Base-by-base conservation (phyloP, 2,329 filamentous ascomycete species). In the Neonectria magnoliae region DNA sequence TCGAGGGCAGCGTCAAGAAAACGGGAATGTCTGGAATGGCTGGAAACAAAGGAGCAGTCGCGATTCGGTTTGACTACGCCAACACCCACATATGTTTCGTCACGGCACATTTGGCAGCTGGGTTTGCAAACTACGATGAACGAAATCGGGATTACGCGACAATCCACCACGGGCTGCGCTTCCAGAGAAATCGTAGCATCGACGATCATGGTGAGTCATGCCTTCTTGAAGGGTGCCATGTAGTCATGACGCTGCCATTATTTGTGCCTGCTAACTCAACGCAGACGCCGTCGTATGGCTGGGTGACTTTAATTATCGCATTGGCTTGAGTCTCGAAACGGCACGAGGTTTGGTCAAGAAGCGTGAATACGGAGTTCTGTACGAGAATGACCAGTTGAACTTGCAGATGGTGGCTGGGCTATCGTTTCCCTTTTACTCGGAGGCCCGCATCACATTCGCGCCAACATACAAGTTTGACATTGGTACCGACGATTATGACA, bases 271-370 rank as follows among this genome's bases (percentile, higher is more conserved):
- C 68, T 65, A 41, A 67, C 44, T 31, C 3, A 48, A 27, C n/a
- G n/a, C 48, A 86, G 88, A 90, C 71, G 86, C 92, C 22, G 91
- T 98, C 38, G 91, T 98, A 57, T 99, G 96, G 95, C 86, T 98
- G 45, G 96, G 96, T 5, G 96, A 99, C 78, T 99, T 99, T 83
- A 99, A 99, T 76, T 99, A 99, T 79, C 91, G 96, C 18, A 97
- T 99, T 72, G 95, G 94, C 1, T 84, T 98, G 62, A 87, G 86
- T 48, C 89, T 93, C 68, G 93, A 97, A 42, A 90, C 86, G 64
- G 93, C 93, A 8, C 90, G 92, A 69, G 87, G 90, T 33, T 82
- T 97, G 10, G 88, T 97, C 59, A 87, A 90, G 71, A 85, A 87
- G 59, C 84, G 87, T 27, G 91, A 98, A 73, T 83, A 97, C 11